phyloP scores from a whole-genome alignment of 495 filamentous ascomycete genomes.

The Xylaria cubensis region DNA sequence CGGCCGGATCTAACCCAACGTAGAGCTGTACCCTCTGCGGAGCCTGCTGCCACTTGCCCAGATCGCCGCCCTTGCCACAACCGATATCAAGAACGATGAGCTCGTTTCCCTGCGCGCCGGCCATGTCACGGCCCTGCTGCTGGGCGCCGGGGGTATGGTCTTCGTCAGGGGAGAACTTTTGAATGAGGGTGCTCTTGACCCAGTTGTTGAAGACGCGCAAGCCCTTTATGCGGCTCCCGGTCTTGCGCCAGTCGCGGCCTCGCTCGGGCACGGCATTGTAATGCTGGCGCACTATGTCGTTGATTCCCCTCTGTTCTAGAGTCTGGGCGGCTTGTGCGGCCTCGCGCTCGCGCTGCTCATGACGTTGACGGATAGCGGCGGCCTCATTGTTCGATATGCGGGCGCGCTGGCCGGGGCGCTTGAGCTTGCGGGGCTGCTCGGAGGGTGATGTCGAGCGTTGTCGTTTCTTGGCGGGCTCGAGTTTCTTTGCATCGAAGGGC shows the following conservation, averaged over 20 bases:
- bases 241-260: conserved; percentile 92
- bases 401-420: conserved; percentile 83
- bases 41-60: conserved; percentile 93
- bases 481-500: conserved; percentile 61
- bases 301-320: conserved; percentile 60
- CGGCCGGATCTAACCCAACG: conserved; percentile 90
- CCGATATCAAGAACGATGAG: conserved; percentile 90
- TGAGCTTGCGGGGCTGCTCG: conserved; percentile 70
- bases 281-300: conserved; percentile 87
- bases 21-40: conserved; percentile 86
- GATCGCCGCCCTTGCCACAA: conserved; percentile 94
- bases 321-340: conserved; percentile 52
- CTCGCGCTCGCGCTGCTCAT: conserved; percentile 69
- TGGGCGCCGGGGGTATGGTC: conserved; percentile 60
- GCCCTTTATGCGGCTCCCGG: conserved; percentile 91
- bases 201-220: conserved; percentile 96
- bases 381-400: conserved; percentile 75
- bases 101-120: conserved; percentile 54
- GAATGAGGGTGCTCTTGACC: conserved; percentile 95
- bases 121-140: conserved; percentile 58
- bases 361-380: conserved; percentile 70
- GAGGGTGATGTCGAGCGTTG: conserved; percentile 50
- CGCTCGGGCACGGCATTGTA: conserved; percentile 96
- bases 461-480: conserved; percentile 60
- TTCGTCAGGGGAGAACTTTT: conserved; percentile 92